Base-by-base conservation (phyloP, 306 rosid genomes). In the Notholithocarpus densiflorus region DNA sequence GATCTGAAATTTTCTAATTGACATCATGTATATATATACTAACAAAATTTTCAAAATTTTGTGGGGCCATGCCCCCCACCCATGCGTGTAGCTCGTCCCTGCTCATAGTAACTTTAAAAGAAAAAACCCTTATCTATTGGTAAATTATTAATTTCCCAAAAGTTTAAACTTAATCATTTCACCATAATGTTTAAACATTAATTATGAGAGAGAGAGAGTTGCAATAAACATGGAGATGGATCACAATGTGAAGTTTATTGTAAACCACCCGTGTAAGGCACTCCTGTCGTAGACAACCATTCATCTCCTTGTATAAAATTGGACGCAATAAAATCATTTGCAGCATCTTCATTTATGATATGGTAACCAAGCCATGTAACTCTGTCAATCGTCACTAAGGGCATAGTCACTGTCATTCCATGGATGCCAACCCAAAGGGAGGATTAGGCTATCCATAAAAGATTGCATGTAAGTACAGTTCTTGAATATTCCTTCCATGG, bases 401-500 rank as follows among this genome's bases (percentile, higher is more conserved):
- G 80, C 89, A 86, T 82, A 88, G 53, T 48, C 4, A 53, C 79
- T 84, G 45, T 81, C 88, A 10, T 66, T 72, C 92, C 91, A 88
- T 76, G 85, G 88, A 0, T 19, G 65, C 95, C 92, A 90, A n/a
- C 95, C 92, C 52, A 77, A 84, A 0, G 91, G 82, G 73, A 89
- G 89, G 43, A 90, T 78, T 14, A 87, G 34, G 10, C 81, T 84
- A 56, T 85, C 90, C 84, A 87, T 76, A 59, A 76, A 89, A 77
- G 79, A 71, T 32, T 87, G 76, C 85, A 89, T 71, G 64, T 72
- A 90, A 43, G 2, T 37, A 87, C 79, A 18, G 88, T 85, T 32
- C 89, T 88, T 6, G 92, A 87, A 74, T 79, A 89, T 72, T 84
- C 82, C 76, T 87, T 82, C 92, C 95, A 89, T 27, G 91, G 87